Percentiles rank a stretch among this genome's conserved stretches.
phyloP scores from a whole-genome alignment of 345 rosid species.

The Cardiospermum halicacabum region DNA sequence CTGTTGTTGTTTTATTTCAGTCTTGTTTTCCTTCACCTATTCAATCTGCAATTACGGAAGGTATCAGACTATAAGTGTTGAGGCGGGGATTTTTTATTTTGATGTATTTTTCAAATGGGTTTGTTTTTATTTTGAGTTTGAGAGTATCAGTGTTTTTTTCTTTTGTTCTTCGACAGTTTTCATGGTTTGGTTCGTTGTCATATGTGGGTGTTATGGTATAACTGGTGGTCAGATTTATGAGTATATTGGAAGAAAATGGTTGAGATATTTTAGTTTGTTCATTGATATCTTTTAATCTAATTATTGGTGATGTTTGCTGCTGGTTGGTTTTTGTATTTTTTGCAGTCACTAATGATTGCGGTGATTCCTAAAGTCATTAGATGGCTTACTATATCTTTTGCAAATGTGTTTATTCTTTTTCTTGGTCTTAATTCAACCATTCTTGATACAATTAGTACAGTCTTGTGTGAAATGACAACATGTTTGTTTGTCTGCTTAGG shows the following conservation, averaged over 20 bases:
- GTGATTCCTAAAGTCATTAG: constrained; percentile 91
- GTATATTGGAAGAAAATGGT: constrained; percentile 96
- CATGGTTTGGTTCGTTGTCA: constrained; percentile 84
- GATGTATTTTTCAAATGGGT: constrained; percentile 9
- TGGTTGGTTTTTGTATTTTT: neutral
- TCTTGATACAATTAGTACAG: neutral
- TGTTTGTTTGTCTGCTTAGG: constrained; percentile 39
- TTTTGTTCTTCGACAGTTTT: constrained; percentile 45
- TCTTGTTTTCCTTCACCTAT: constrained; percentile 94
- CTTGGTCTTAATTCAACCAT: neutral
- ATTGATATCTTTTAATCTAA: neutral
- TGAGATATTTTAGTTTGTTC: constrained; percentile 18
- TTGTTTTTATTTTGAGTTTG: constrained; percentile 14
- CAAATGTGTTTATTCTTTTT: constrained; percentile 68
- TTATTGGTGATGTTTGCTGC: neutral
- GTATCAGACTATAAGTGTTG: constrained; percentile 75
- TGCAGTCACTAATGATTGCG: constrained; percentile 94
- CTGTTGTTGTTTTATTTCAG: constrained; percentile 32
- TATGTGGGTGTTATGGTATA: constrained; percentile 99
- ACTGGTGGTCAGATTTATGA: constrained; percentile 97
- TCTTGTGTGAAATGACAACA: neutral
- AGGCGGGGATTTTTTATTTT: constrained; percentile 43
- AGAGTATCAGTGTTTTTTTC: too few species aligned
- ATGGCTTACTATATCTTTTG: constrained; percentile 97
- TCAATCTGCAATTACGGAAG: constrained; percentile 63